These are phyloP conservation scores for Gymnopilus junonius DNA, from an alignment of 768 basidiomycete species.

Conservation along the genomic window DNA sequence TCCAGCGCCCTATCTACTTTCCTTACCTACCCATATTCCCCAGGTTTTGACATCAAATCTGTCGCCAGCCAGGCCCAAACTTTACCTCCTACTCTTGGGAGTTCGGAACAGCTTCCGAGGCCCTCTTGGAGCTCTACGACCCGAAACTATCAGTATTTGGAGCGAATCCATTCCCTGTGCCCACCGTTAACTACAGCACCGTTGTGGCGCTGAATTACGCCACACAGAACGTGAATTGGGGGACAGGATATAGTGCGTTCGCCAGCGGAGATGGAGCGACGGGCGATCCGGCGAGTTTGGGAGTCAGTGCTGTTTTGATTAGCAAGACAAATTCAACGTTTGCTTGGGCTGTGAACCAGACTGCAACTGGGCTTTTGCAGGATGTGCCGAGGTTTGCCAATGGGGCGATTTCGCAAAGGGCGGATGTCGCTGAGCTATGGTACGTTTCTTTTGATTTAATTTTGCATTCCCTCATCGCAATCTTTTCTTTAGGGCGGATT, in stretches of 20 bases:
- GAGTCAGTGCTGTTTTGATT: slow-evolving; percentile 48
- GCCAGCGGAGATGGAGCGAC: slow-evolving; percentile 42
- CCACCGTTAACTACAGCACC: slow-evolving; percentile 20
- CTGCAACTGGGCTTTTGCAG: slow-evolving; percentile 37
- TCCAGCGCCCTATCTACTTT: slow-evolving; percentile 20
- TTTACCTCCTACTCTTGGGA: slow-evolving; percentile 54
- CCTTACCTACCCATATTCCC: slow-evolving; percentile 33
- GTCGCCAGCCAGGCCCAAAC: slow-evolving; percentile 37
- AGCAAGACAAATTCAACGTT: slow-evolving; percentile 42
- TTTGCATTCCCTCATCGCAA: slow-evolving; percentile 12
- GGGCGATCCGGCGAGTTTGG: slow-evolving; percentile 52
- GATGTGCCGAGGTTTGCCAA: slow-evolving; percentile 44
- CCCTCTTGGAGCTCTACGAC: slow-evolving; percentile 47
- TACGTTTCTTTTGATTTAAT: slow-evolving; percentile 21
- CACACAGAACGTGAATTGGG: slow-evolving; percentile 39
- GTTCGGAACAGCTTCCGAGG: slow-evolving; percentile 44
- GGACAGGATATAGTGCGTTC: slow-evolving; percentile 37
- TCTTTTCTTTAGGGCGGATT: slow-evolving; percentile 48
- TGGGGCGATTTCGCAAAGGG: slow-evolving; percentile 52
- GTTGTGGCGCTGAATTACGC: slow-evolving; percentile 42
- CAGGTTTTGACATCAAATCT: slow-evolving; percentile 42
- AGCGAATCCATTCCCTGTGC: slow-evolving; percentile 37
- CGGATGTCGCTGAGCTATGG: slow-evolving; percentile 44
- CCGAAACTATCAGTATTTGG: slow-evolving; percentile 50
- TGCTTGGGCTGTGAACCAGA: slow-evolving; percentile 35